Evolutionary conservation across 441 rosid species (phyloP), one percentile per base, ranked within the genome.

Genomic region (Gossypium davidsonii): DNA sequence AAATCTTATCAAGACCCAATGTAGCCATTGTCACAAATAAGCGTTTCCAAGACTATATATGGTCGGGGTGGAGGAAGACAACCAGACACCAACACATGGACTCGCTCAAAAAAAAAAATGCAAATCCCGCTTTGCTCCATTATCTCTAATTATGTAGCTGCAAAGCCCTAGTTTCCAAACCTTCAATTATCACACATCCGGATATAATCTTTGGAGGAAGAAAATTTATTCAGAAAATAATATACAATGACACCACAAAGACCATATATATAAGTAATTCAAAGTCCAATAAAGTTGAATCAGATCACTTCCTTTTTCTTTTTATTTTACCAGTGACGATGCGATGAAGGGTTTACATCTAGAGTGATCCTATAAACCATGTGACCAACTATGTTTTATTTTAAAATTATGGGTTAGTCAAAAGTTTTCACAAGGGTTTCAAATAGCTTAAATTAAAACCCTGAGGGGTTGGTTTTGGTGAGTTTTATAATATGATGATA

Each of bases 381-480:
- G 67, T 62, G 67, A 62, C 20, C 14, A 62, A 34, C n/a, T 15
- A 62, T 15, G 39, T 62, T 8, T 17, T 28, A 8, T 8, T 31
- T 34, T 62, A 15, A 62, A 61, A 31, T 31, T 31, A 31, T 6
- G 66, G 10, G 46, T 31, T 61, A 61, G 66, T 31, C 66, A 61
- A 61, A 61, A 61, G 66, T 42, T 61, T 61, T 61, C 66, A n/a
- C 46, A 61, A 15, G 46, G 17, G 66, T 31, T 31, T n/a, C 23
- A 61, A n/a, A n/a, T 8, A 31, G 17, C 23, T 61, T 15, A 15
- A 61, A 25, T 57, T 26, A 11, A 57, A 25, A 57, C 62, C 12
- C 25, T 57, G 17, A 20, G 18, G 60, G 23, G 14, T 28, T 8
- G 5, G 20, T 25, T 26, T 57, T 7, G 6, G 39, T 26, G 39